Conservation (phyloP, 495 filamentous ascomycete genomes). For the Clohesyomyces aquaticus region DNA sequence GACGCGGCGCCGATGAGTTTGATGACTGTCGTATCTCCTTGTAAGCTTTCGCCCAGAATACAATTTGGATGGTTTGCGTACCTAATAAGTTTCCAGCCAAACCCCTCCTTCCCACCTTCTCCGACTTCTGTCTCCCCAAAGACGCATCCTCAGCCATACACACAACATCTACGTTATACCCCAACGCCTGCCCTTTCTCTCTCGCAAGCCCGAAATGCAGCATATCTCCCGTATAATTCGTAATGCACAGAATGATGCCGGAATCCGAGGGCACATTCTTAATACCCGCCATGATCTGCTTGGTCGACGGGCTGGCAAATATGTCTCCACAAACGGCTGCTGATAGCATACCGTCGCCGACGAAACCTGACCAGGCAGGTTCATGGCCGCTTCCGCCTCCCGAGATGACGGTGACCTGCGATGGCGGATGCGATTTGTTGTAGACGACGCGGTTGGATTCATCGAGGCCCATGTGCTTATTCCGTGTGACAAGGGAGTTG, state of each 20-base stretch:
- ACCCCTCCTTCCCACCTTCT: conserved; percentile 61
- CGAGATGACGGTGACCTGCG: conserved; percentile 61
- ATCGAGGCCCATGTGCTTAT: conserved; percentile 60
- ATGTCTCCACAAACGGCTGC: conserved; percentile 65
- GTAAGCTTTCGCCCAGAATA: conserved; percentile 11
- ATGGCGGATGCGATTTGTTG: conserved; percentile 54
- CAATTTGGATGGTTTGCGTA: conserved; percentile 9
- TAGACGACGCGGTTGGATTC: conserved; percentile 61
- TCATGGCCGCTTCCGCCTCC: conserved; percentile 67
- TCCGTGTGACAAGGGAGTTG: conserved; percentile 59
- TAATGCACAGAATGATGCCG: conserved; percentile 65
- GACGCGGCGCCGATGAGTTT: conserved; percentile 47
- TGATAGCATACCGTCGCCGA: conserved; percentile 63
- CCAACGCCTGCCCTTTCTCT: conserved; percentile 62
- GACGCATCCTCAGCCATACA: conserved; percentile 65
- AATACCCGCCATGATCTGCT: conserved; percentile 64
- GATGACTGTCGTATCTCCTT: conserved; percentile 34
- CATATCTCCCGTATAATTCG: conserved; percentile 69
- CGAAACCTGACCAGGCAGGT: conserved; percentile 67
- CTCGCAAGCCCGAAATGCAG: conserved; percentile 66
- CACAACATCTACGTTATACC: conserved; percentile 58
- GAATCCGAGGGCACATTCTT: conserved; percentile 59
- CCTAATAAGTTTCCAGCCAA: conserved; percentile 57
- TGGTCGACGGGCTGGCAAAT: conserved; percentile 64
- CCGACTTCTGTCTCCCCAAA: conserved; percentile 59